Conservation (phyloP, 2,329 filamentous ascomycete genomes). For the Myriosclerotinia duriaeana region DNA sequence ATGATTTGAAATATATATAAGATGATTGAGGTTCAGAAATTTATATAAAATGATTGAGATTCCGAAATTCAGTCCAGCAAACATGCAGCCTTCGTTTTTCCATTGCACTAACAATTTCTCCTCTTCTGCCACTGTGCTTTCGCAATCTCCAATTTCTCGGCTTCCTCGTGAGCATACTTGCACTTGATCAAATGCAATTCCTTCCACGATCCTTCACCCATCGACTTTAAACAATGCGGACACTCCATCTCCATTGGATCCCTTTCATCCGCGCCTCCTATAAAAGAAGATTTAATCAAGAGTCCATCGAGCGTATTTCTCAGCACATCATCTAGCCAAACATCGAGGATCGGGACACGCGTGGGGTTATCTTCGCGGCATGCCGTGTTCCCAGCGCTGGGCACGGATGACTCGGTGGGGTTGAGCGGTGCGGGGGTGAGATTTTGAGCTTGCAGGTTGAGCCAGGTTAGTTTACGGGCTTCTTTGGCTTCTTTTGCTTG, state of each 20-base stretch:
- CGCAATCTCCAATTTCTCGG: background rate
- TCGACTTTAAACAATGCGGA: background rate
- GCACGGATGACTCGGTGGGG: too few species aligned
- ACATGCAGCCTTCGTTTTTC: background rate
- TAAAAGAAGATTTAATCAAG: background rate
- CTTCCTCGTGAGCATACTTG: constrained; percentile 19
- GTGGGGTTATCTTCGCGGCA: too few species aligned
- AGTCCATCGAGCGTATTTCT: background rate
- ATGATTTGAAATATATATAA: too few species aligned
- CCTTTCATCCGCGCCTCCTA: constrained; percentile 7
- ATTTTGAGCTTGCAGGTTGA: background rate
- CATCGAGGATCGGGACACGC: background rate
- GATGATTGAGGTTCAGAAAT: too few species aligned
- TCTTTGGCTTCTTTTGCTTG: too few species aligned
- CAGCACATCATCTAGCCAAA: constrained; percentile 11
- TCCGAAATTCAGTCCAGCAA: too few species aligned
- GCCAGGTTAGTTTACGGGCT: background rate
- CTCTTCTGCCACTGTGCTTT: background rate
- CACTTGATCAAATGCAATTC: constrained; percentile 24
- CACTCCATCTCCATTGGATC: background rate
- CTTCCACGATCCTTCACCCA: constrained; percentile 5
- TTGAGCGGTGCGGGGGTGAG: too few species aligned
- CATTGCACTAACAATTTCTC: background rate
- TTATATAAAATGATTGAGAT: too few species aligned
- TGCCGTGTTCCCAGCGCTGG: too few species aligned